These are phyloP conservation scores for Brassica hybrid DNA, from an alignment of 441 rosid species.

Conservation along the genomic window DNA sequence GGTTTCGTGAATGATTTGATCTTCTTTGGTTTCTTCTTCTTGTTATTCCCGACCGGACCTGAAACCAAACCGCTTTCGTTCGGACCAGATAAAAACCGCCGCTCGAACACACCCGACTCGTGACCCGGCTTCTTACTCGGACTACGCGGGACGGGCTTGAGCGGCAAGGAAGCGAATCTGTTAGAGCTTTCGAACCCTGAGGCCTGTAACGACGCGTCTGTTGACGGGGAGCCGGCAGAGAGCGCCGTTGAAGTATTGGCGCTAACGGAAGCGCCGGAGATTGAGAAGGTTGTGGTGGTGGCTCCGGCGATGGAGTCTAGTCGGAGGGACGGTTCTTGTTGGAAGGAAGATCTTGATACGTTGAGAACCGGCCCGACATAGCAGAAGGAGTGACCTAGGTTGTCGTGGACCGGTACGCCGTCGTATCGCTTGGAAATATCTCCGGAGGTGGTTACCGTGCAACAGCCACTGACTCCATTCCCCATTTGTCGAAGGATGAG, in stretches of 20 bases:
- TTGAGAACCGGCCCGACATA: slow-evolving; percentile 48
- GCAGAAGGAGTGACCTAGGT: slow-evolving; percentile 67
- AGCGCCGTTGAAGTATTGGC: slow-evolving; percentile 65
- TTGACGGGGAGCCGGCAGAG: slow-evolving; percentile 46
- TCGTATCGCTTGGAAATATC: slow-evolving; percentile 46
- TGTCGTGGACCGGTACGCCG: slow-evolving; percentile 34
- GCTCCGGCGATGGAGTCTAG: slow-evolving; percentile 26
- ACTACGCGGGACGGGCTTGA: slow-evolving; percentile 61
- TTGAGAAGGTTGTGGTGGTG: slow-evolving; percentile 54
- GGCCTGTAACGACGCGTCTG: slow-evolving; percentile 37
- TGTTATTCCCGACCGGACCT: slow-evolving; percentile 40
- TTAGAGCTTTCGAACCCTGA: slow-evolving; percentile 65
- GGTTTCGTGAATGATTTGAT: slow-evolving; percentile 28
- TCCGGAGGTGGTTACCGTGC: slow-evolving; percentile 44
- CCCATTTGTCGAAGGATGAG: slow-evolving; percentile 45
- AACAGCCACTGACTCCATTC: slow-evolving; percentile 50
- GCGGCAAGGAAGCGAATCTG: slow-evolving; percentile 61
- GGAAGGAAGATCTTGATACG: slow-evolving; percentile 26
- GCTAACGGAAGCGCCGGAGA: slow-evolving; percentile 79
- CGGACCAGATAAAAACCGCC: slow-evolving; percentile 61
- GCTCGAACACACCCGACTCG: slow-evolving; percentile 48
- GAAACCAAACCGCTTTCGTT: slow-evolving; percentile 63
- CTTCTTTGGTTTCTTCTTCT: slow-evolving; percentile 46
- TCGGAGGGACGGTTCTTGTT: slow-evolving; percentile 42
- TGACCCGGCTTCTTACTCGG: slow-evolving; percentile 26